Percentiles rank a stretch among this genome's conserved stretches.
These are phyloP conservation scores for Hirsutella rhossiliensis DNA, from an alignment of 2,329 filamentous ascomycete genomes.

Conservation along the genomic window DNA sequence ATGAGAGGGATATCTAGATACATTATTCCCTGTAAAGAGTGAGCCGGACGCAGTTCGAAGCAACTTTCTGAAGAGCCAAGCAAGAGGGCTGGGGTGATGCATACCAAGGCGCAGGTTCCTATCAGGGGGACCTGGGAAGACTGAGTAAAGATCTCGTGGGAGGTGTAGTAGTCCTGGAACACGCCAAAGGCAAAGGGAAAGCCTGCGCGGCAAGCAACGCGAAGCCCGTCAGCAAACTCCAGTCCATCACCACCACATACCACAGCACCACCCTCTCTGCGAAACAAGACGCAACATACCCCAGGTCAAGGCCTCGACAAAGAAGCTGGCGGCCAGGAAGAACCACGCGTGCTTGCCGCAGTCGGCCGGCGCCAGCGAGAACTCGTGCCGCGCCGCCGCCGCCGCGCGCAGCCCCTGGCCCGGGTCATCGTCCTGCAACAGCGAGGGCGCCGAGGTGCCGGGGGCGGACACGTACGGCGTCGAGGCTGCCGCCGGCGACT, in stretches of 20 bases:
- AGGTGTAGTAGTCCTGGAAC: conserved; percentile 58
- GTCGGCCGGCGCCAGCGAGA: conserved; percentile 16
- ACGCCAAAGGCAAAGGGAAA: conserved; percentile 59
- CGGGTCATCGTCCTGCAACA: not conserved
- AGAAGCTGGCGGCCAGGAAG: conserved; percentile 18
- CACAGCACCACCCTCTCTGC: not conserved
- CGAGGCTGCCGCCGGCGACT: not conserved
- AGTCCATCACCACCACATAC: not conserved
- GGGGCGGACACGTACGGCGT: not conserved
- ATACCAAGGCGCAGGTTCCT: conserved; percentile 49
- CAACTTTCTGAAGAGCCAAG: not conserved
- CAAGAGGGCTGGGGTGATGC: not conserved
- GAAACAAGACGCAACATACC: conserved; percentile 11
- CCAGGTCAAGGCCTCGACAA: conserved; percentile 21
- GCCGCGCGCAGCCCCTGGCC: not conserved
- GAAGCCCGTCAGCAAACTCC: not conserved
- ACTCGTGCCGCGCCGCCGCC: conserved; percentile 2
- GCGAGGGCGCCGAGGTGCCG: not conserved
- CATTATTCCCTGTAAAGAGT: conserved; percentile 33
- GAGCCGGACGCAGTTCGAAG: not conserved
- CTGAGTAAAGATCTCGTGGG: conserved; percentile 42
- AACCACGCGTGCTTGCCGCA: conserved; percentile 21
- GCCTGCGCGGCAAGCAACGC: conserved; percentile 25
- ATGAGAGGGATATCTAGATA: conserved; percentile 40
- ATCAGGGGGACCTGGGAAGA: conserved; percentile 46